Base-by-base conservation (phyloP, 2,329 filamentous ascomycete species). In the Balansia obtecta region DNA sequence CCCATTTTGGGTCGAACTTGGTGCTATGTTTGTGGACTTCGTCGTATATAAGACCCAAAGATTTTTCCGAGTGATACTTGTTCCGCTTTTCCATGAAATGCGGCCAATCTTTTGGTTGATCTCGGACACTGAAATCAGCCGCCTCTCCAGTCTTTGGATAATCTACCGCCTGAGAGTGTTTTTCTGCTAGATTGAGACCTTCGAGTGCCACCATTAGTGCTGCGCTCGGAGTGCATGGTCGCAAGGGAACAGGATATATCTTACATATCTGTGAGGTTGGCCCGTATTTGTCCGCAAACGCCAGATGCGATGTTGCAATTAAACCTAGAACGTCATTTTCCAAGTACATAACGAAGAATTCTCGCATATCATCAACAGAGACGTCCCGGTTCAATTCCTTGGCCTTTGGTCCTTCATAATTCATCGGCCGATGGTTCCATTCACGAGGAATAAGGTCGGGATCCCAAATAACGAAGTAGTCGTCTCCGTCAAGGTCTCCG, bases 381-480 rank as follows among this genome's bases (percentile, higher is more conserved):
- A 96, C 86, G 4, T 82, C 74, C 1, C 77, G 70, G 6, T 77
- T 66, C 7, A 84, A 70, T 18, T 75, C 70, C 12, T 70, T 61
- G 0, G 85, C 79, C 42, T 73, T 71, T 0, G 79, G 71, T 0
- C 80, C 71, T 0, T 74, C 71, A 60, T 89, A 93, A 55, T 85
- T 75, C 88, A 97, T 95, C 0, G 93, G 83, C 0, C 76, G 69
- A 34, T 78, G 72, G 56, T 93, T 87, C 79, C 86, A 87, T 47
- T 77, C 68, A 1, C 66, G 56, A 0, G 88, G 88, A 27, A 94
- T 71, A 7, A 98, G 70, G 13, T 79, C 76, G 20, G 74, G 64
- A 57, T 98, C 90, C 91, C 93, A 98, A 44, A 96, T 85, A 5
- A 97, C 82, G 50, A 97, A 83, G 63, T 89, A 98, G 62, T 98